A percentile compares a stretch with the other conserved stretches of the same genome.
phyloP scores from a whole-genome alignment of 2,329 filamentous ascomycete species.

The Immersiporthe knoxdaviesiana region DNA sequence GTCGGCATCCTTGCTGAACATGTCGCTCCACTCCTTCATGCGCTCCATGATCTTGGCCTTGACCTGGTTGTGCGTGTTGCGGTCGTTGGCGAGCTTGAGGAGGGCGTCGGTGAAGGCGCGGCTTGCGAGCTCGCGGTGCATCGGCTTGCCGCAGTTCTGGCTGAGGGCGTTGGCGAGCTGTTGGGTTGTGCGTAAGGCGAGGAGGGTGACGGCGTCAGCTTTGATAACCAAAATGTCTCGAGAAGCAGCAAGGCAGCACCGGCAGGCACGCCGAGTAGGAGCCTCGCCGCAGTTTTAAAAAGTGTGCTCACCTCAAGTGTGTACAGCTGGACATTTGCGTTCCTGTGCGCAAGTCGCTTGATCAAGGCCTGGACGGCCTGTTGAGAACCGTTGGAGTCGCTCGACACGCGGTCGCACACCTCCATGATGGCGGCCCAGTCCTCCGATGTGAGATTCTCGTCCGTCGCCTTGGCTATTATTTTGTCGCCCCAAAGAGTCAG shows the following conservation, averaged over 20 bases:
- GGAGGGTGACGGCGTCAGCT: slow-evolving; percentile 22
- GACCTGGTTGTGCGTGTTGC: slow-evolving; percentile 94
- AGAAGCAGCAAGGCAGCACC: background rate
- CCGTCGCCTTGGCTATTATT: slow-evolving; percentile 73
- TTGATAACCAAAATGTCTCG: slow-evolving; percentile 19
- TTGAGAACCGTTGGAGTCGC: slow-evolving; percentile 66
- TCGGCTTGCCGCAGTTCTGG: slow-evolving; percentile 84
- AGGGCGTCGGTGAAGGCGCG: slow-evolving; percentile 94
- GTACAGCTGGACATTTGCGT: slow-evolving; percentile 95
- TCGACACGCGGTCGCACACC: slow-evolving; percentile 62
- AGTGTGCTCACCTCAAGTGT: slow-evolving; percentile 71
- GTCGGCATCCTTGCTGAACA: slow-evolving; percentile 88
- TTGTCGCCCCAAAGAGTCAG: slow-evolving; percentile 28
- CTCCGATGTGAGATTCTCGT: slow-evolving; percentile 93
- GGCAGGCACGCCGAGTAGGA: background rate
- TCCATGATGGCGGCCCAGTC: slow-evolving; percentile 69
- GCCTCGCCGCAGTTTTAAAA: too few relatives aligned
- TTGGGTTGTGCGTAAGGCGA: background rate
- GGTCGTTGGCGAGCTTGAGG: slow-evolving; percentile 85
- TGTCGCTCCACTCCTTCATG: slow-evolving; percentile 95
- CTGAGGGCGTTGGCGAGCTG: slow-evolving; percentile 87
- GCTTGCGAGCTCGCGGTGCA: slow-evolving; percentile 88
- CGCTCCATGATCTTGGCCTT: slow-evolving; percentile 96
- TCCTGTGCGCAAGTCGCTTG: slow-evolving; percentile 87
- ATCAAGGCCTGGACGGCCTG: slow-evolving; percentile 89